These are phyloP conservation scores for Paramyrothecium sp. DNA, from an alignment of 2,329 filamentous ascomycete genomes.

Conservation along the genomic window DNA sequence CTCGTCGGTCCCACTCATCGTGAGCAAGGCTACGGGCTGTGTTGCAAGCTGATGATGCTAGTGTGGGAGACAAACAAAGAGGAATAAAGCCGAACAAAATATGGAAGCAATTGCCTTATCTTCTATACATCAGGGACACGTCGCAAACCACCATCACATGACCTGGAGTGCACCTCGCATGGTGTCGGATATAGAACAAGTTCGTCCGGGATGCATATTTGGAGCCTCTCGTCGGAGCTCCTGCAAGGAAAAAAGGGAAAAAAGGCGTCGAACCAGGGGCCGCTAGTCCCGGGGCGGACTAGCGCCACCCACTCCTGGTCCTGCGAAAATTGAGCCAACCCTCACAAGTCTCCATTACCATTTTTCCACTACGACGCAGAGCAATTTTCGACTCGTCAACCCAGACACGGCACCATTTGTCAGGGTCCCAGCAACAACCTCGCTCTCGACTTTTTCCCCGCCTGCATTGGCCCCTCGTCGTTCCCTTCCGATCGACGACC, in stretches of 20 bases:
- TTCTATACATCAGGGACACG: no score
- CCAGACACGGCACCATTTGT: conserved; percentile 39
- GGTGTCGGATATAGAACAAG: no score
- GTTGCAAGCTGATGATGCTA: no score
- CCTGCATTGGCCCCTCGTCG: conserved; percentile 9
- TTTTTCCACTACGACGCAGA: conserved; percentile 33
- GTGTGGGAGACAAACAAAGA: not conserved
- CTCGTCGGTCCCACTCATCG: conserved; percentile 7
- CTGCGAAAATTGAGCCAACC: conserved; percentile 44
- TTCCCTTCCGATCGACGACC: conserved; percentile 6
- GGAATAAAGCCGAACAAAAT: not conserved
- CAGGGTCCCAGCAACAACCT: conserved; percentile 24
- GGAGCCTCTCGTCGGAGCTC: not conserved
- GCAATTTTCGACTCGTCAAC: conserved; percentile 43
- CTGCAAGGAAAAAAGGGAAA: conserved; percentile 18
- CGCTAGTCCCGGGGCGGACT: conserved; percentile 23
- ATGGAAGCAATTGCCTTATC: no score
- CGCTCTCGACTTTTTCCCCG: conserved; percentile 18
- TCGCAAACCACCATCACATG: no score
- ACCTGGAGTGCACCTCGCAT: no score
- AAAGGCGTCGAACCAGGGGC: conserved; percentile 11
- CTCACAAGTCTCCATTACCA: conserved; percentile 27
- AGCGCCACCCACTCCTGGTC: conserved; percentile 39
- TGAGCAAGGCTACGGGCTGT: conserved; percentile 6
- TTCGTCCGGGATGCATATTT: no score